A percentile compares a stretch with the other conserved stretches of the same genome.
Conservation (phyloP, 495 filamentous ascomycete species). For the Sporormia fimetaria region DNA sequence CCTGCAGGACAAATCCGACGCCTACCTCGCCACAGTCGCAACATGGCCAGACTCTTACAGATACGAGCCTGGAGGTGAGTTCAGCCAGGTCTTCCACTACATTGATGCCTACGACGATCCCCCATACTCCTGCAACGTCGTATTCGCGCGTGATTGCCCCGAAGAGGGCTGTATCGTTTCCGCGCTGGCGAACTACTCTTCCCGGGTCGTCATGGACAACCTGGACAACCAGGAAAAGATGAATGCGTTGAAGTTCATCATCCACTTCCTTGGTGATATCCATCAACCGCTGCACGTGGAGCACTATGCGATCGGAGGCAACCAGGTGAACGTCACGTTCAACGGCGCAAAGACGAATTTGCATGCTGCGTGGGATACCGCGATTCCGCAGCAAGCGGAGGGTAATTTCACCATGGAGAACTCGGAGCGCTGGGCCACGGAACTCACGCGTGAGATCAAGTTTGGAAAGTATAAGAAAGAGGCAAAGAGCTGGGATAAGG, state of each 20-base stretch:
- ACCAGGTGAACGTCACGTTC: conserved; percentile 48
- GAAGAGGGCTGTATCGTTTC: conserved; percentile 51
- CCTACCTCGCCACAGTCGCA: conserved; percentile 49
- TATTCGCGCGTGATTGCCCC: conserved; percentile 49
- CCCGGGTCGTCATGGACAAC: conserved; percentile 35
- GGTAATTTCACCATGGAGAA: conserved; percentile 40
- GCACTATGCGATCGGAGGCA: conserved; percentile 48
- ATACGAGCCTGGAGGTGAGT: conserved; percentile 47
- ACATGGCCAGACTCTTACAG: conserved; percentile 55
- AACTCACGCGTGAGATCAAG: conserved; percentile 41
- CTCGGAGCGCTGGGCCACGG: conserved; percentile 42
- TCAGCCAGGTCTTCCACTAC: conserved; percentile 52
- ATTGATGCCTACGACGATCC: conserved; percentile 61
- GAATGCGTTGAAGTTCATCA: conserved; percentile 50
- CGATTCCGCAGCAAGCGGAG: conserved; percentile 48
- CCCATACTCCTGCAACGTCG: conserved; percentile 46
- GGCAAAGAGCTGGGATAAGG: conserved; percentile 39
- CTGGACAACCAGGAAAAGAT: conserved; percentile 34
- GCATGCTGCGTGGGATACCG: conserved; percentile 53
- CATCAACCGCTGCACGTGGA: conserved; percentile 57
- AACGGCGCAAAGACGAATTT: conserved; percentile 34
- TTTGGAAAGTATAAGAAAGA: conserved; percentile 38
- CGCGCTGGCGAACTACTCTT: conserved; percentile 46
- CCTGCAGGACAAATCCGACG: conserved; percentile 32
- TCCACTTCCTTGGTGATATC: conserved; percentile 54